Base-by-base conservation (phyloP, 306 rosid species). In the Boehmeria nivea region DNA sequence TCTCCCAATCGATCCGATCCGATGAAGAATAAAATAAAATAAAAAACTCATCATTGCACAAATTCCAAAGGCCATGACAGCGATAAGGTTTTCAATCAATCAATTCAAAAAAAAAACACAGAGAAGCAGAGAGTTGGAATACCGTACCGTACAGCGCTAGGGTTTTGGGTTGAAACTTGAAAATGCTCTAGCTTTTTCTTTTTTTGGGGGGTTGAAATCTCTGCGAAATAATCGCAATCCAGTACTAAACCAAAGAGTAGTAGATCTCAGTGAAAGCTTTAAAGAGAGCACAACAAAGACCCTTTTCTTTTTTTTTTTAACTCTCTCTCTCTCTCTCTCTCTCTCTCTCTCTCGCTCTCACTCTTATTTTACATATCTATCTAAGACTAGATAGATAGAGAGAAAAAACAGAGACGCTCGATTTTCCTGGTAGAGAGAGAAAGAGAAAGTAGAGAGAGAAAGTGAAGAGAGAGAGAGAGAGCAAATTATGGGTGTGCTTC, bases 251-350 rank as follows among this genome's bases (percentile, higher is more conserved):
- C 57, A 31, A 42, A 25, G 9, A 50, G 33, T 49, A 43, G 45
- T 63, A 76, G 86, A 85, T 75, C 89, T 85, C 79, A 77, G 70
- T 45, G 51, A 52, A 25, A 51, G 59, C 66, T 40, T 23, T 34
- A 54, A 67, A n/a, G n/a, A n/a, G n/a, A n/a, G n/a, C n/a, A n/a
- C n/a, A n/a, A n/a, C n/a, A n/a, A n/a, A n/a, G n/a, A n/a, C n/a
- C n/a, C n/a, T n/a, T n/a, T n/a, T n/a, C n/a, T n/a, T n/a, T n/a
- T n/a, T n/a, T n/a, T n/a, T 58, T 49, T 56, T 53, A 31, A 47
- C 34, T 63, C 37, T 47, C 44, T 42, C 38, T 33, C 11, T 33
- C 38, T 33, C 38, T 33, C 38, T 33, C 11, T 33, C 10, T 40
- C 45, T 1, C 16, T 40, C 17, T 40, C 17, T 40, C 2, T 11